phyloP scores from a whole-genome alignment of 441 rosid genomes.

The Populus hybrid region DNA sequence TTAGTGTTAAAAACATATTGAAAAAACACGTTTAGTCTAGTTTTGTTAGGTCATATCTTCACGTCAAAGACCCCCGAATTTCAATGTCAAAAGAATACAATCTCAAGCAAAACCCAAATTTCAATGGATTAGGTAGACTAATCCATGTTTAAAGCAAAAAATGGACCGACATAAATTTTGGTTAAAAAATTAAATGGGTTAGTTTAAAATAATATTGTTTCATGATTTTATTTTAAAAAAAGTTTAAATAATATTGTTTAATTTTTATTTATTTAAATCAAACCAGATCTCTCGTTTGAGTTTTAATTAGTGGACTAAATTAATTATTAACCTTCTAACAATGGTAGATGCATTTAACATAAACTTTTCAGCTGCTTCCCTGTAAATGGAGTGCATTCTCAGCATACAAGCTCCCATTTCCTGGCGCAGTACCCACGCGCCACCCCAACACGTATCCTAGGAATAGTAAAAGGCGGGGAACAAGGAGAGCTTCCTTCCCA shows the following conservation, averaged over 20 bases:
- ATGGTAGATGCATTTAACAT: too few relatives aligned
- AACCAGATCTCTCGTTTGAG: neutral
- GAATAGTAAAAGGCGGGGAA: conserved; percentile 38
- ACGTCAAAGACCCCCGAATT: neutral
- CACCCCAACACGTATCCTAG: conserved; percentile 30
- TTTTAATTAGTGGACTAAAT: neutral
- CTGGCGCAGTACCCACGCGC: conserved; percentile 3
- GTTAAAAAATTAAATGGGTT: neutral
- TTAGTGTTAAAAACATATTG: too few relatives aligned
- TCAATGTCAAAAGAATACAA: neutral
- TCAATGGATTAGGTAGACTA: neutral
- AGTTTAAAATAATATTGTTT: too few relatives aligned
- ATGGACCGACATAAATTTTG: neutral
- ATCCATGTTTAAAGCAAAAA: neutral
- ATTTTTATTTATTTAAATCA: too few relatives aligned
- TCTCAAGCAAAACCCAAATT: neutral
- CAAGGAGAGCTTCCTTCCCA: conserved; percentile 10
- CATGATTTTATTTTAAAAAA: too few relatives aligned
- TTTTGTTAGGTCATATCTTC: neutral
- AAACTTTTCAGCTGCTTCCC: neutral
- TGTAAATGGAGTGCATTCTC: neutral
- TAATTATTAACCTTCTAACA: neutral
- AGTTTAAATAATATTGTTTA: too few relatives aligned
- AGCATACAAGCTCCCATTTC: neutral
- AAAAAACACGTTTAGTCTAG: too few relatives aligned